phyloP scores from a whole-genome alignment of 2,329 filamentous ascomycete species.

The Stemphylium lycopersici region DNA sequence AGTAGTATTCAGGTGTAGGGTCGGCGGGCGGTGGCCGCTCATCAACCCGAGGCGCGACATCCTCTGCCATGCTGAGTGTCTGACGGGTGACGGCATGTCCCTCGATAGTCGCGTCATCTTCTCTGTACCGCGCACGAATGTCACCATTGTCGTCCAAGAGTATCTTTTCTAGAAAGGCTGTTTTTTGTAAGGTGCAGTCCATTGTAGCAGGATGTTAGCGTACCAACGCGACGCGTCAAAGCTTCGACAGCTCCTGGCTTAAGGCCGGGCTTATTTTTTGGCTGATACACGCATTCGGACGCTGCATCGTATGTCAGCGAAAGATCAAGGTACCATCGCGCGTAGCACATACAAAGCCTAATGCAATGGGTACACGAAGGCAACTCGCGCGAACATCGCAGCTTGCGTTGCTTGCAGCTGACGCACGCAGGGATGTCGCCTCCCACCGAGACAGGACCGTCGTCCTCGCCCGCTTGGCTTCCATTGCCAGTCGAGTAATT shows the following conservation, averaged over 20 bases:
- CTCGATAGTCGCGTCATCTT: not conserved
- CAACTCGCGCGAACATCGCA: conserved; percentile 40
- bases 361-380: conserved; percentile 43
- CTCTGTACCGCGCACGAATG: conserved; percentile 29
- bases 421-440: conserved; percentile 41
- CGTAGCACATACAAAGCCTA: conserved; percentile 35
- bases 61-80: not conserved
- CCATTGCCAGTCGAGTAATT: conserved; percentile 40
- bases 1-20: not conserved
- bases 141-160: conserved; percentile 37
- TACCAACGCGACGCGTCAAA: conserved; percentile 43
- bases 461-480: conserved; percentile 33
- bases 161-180: conserved; percentile 41
- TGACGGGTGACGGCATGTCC: not conserved
- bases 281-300: conserved; percentile 38
- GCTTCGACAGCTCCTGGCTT: conserved; percentile 44
- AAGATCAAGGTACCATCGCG: not conserved
- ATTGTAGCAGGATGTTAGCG: not conserved
- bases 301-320: conserved; percentile 25
- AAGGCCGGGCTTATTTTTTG: conserved; percentile 44
- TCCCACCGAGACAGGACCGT: conserved; percentile 29
- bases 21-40: conserved; percentile 4
- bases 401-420: conserved; percentile 42
- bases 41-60: conserved; percentile 4
- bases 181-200: conserved; percentile 16